Evolutionary conservation across 768 basidiomycete genomes (phyloP).

Genomic region (Termitomyces heimii): DNA sequence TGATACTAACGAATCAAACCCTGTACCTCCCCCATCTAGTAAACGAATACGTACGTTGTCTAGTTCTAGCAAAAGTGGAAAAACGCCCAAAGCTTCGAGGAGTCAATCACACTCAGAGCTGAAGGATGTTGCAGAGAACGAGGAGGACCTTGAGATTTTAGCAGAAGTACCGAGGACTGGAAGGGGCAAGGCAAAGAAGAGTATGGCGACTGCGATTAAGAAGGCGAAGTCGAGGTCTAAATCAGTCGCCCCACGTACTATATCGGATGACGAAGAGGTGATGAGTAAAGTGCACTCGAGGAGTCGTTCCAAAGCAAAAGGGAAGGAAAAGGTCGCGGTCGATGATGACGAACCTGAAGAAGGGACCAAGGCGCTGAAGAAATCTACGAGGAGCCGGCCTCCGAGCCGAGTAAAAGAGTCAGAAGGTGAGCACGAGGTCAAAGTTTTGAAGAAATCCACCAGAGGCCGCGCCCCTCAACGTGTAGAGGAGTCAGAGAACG

Average conservation of each 20-base stretch:
- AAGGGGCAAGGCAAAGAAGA: conserved; percentile 9
- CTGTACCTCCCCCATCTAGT: conserved; percentile 10
- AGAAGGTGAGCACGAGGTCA: conserved; percentile 9
- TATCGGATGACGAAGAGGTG: conserved; percentile 12
- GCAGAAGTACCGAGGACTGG: conserved; percentile 8
- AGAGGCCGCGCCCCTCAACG: conserved; percentile 1
- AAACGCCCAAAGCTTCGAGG: conserved; percentile 9
- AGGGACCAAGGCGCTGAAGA: conserved; percentile 1
- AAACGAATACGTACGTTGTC: conserved; percentile 10
- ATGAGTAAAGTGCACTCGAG: conserved; percentile 6
- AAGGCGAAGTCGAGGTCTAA: conserved; percentile 21
- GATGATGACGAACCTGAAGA: conserved; percentile 3
- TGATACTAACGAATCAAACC: conserved; percentile 18
- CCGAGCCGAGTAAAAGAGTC: conserved; percentile 9
- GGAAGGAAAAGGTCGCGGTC: conserved; percentile 4
- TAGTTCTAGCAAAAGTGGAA: conserved; percentile 10
- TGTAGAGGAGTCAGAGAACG: conserved; percentile 1
- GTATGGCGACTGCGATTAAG: conserved; percentile 4
- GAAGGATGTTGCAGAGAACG: conserved; percentile 17
- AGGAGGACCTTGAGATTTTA: conserved; percentile 17
- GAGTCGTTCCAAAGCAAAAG: conserved; percentile 8
- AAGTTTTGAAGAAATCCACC: conserved; percentile 7
- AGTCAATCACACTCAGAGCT: conserved; percentile 12
- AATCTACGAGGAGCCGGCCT: conserved; percentile 1
- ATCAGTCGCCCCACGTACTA: conserved; percentile 8